Conservation (phyloP, 805 yeast genomes). For the Metschnikowia kunwiensis region DNA sequence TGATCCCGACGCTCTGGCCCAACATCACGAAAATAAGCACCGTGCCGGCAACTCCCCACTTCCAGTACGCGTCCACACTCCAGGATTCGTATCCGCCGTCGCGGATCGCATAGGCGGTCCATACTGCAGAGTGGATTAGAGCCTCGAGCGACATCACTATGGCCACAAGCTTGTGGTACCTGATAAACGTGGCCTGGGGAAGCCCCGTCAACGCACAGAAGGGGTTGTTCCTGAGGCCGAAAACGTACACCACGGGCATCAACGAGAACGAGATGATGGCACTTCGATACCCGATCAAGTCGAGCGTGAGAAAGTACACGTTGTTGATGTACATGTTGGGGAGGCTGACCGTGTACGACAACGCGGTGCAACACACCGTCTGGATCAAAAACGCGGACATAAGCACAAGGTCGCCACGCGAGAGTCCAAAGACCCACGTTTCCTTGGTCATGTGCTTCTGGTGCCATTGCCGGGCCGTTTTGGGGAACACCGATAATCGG, state of each 20-base stretch:
- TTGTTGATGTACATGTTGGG: constrained; percentile 17
- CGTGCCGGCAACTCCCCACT: constrained; percentile 20
- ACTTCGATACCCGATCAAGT: constrained; percentile 19
- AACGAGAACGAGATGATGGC: constrained; percentile 18
- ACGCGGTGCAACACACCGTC: constrained; percentile 14
- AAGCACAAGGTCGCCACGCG: constrained; percentile 13
- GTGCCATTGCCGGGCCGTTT: constrained; percentile 6
- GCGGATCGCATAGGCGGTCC: constrained; percentile 18
- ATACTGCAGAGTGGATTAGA: constrained; percentile 16
- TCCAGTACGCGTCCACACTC: constrained; percentile 18
- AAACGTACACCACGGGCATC: constrained; percentile 18
- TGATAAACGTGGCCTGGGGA: constrained; percentile 15
- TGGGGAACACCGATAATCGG: constrained; percentile 13
- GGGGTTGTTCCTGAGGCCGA: constrained; percentile 21
- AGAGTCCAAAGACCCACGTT: constrained; percentile 8
- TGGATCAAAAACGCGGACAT: constrained; percentile 12
- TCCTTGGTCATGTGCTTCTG: constrained; percentile 13
- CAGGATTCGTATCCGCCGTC: constrained; percentile 15
- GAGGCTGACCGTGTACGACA: constrained; percentile 17
- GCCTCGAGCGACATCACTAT: constrained; percentile 18
- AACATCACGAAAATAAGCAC: constrained; percentile 15
- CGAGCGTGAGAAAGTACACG: constrained; percentile 18
- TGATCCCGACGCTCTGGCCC: constrained; percentile 14
- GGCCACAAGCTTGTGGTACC: constrained; percentile 17
- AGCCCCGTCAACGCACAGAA: constrained; percentile 18